Evolutionary conservation across 2,329 filamentous ascomycete genomes (phyloP), one percentile per base, ranked within the genome.

Genomic region (Alternaria solani): DNA sequence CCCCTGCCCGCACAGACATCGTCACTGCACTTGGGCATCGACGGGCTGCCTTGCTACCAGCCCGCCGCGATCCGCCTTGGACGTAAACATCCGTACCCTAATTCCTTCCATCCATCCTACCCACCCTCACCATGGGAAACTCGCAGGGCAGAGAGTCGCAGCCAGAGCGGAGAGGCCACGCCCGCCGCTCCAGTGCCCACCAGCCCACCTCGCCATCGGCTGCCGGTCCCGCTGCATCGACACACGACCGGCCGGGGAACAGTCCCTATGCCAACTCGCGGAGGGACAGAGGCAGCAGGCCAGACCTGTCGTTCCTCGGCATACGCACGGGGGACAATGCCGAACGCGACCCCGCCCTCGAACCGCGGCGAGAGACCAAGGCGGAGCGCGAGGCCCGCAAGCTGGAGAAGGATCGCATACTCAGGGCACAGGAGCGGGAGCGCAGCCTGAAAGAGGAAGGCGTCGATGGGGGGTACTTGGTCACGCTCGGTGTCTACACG

Each of bases 401-500:
- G 64, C 81, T 93, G 56, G 94, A 97, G 77, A 91, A 89, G 72
- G 94, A 98, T 78, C 88, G 92, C 46, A 82, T 86, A 16, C 85
- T 87, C 38, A 86, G 95, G 59, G 80, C 90, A 43, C 93, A 93
- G 77, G 95, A 99, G 77, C 88, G 95, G 48, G 94, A 97, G 78
- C 87, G 91, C 66, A 99, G 95, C 74, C 88, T 98, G 81, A 89
- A 85, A 65, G 94, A 97, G 71, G 95, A 99, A 76, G 88, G 94
- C 77, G 91, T 98, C 3, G 95, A 99, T 78, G 95, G 95, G 20
- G 95, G 95, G 23, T 99, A 90, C 80, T 82, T 99, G 48, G 95
- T 99, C 32, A 99, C 95, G 0, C 87, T 97, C 75, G 95, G 95
- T 36, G 92, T 94, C 51, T 99, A 99, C 75, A 94, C 92, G 23